Evolutionary conservation across 331 rosid genomes (phyloP), one percentile per base, ranked within the genome.

Genomic region (Dryas integrifolia): DNA sequence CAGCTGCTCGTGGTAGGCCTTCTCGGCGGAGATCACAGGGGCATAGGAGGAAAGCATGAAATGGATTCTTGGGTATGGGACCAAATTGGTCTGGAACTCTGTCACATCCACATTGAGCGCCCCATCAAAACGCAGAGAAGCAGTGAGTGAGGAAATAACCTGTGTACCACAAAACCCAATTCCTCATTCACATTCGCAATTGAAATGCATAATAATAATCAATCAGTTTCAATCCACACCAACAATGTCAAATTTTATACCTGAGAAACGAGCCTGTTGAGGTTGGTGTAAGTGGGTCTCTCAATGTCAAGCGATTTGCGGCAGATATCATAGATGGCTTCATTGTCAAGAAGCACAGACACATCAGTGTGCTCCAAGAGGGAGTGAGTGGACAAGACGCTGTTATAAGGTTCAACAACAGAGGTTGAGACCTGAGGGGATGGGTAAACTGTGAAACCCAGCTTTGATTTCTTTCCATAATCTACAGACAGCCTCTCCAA

Each of bases 11-110:
- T 82, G 86, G 79, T 82, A 82, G 62, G 86, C 86, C 58, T 82
- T 82, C 74, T 82, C 83, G 0, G 86, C 86, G 1, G 86, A 82
- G 63, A 79, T 82, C 5, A 82, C 86, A 0, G 86, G 86, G 5
- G 86, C 86, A 5, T 82, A 82, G 4, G 86, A 82, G 3, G 86
- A 82, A 40, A 82, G 86, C 86, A 82, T 82, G 79, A 82, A 82
- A 51, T 82, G 86, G 52, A 82, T 82, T 5, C 86, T 67, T 5
- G 86, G 83, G 78, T 82, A 82, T 2, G 86, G 86, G 24, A 82
- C 86, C 69, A 82, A 60, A 49, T 82, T 82, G 75, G 86, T 82
- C 59, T 82, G 86, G 69, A 82, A 82, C 76, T 82, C 86, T 0
- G 86, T 82, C 79, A 82, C 86, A 38, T 82, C 86, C 47, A 82